phyloP scores from a whole-genome alignment of 192 early-diverging fungal species.

The Gonapodya prolifera region DNA sequence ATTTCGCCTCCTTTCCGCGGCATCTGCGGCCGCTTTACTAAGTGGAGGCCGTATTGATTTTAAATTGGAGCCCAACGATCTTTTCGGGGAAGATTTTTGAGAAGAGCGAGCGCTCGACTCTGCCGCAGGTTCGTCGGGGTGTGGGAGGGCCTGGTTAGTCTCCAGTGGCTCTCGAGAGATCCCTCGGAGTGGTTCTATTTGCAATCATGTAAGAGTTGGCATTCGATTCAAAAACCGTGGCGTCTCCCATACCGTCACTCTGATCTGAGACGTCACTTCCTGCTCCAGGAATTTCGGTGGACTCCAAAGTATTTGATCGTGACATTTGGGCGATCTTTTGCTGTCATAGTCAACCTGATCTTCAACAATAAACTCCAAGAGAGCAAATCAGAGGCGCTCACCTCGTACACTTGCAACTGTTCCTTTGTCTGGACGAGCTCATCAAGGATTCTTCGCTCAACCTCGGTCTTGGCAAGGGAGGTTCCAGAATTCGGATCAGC shows the following conservation, averaged over 20 bases:
- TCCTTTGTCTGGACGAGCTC: background rate
- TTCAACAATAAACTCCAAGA: too few relatives aligned
- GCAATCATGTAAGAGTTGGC: too few relatives aligned
- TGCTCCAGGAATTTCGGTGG: background rate
- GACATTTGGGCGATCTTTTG: background rate
- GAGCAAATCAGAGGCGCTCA: too few relatives aligned
- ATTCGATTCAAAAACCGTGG: too few relatives aligned
- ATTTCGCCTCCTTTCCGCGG: background rate
- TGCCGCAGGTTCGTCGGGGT: too few relatives aligned
- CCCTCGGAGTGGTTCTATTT: too few relatives aligned
- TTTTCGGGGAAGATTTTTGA: background rate
- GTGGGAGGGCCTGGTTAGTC: too few relatives aligned
- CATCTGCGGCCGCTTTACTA: background rate
- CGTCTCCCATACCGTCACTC: too few relatives aligned
- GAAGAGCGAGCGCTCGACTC: background rate
- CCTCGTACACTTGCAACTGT: background rate
- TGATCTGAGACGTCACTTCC: background rate
- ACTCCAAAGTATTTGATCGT: background rate
- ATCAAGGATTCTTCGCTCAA: background rate
- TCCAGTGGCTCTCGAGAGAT: too few relatives aligned
- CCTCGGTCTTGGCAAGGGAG: background rate
- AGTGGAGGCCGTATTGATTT: background rate
- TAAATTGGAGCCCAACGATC: background rate
- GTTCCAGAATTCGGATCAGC: background rate
- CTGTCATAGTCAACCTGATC: background rate